Evolutionary conservation across 2,329 filamentous ascomycete genomes (phyloP), one percentile per base, ranked within the genome.

Genomic region (Trichoderma polysporum): DNA sequence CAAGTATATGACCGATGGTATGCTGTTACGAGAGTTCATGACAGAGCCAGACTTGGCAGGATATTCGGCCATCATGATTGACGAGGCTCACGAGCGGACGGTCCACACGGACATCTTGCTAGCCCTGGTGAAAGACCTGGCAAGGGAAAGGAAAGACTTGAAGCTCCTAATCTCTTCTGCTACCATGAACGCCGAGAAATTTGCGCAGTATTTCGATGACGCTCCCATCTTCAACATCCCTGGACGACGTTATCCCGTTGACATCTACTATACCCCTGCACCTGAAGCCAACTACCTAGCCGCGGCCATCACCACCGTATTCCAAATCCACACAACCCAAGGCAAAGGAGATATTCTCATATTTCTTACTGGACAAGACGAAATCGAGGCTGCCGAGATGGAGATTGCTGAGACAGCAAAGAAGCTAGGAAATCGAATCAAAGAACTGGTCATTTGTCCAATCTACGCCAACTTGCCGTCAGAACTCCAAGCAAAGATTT

Each of bases 1-100:
- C 64, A 96, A 97, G 78, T 98, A 97, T 79, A 94, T 97, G 91
- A 99, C 95, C 0, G 95, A 99, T 74, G 95, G 95, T 76, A 97
- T 98, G 91, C 82, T 98, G 45, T 82, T 98, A 33, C 86, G 93
- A 75, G 93, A 97, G 76, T 91, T 97, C 70, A 87, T 97, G 80
- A 94, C 92, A 0, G 93, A 97, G 73, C 94, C 94, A 0, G 89
- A 94, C 71, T 82, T 98, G 6, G 86, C 88, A 1, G 88, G 88
- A 17, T 98, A 98, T 73, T 91, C 92, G 5, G 92, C 90, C 13
- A 80, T 99, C 69, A 97, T 99, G 90, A 94, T 99, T 66, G 95
- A 99, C 76, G 95, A 99, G 77, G 95, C 95, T 0, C 95, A 99
- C 85, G 95, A 99, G 77, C 86, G 95, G 71, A 97, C 93, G 0